Base-by-base conservation (phyloP, 225 moss, liverwort and hornwort genomes). In the Polytrichum formosum region DNA sequence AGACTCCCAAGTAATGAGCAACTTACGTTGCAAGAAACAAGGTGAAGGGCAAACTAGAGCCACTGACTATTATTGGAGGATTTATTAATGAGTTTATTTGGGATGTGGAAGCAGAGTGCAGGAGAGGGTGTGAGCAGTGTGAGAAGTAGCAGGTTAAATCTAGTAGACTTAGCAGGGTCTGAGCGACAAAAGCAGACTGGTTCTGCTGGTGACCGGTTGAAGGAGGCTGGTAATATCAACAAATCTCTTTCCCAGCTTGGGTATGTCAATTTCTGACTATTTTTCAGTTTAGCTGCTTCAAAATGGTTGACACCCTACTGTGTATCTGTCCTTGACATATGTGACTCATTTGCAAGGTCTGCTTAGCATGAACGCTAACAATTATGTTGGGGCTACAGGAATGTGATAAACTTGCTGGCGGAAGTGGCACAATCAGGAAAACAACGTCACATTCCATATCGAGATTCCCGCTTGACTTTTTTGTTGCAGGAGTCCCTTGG, bases 221-320 rank as follows among this genome's bases (percentile, higher is more conserved):
- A 98, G 74, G 98, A 98, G 79, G 98, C 98, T 75, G 98, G 98
- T 17, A 98, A 92, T 70, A 98, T 98, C 54, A 98, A 98, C 54
- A 94, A 90, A 58, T 98, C 98, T 23, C 87, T 98, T 54, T 98
- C 98, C 37, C 94, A 94, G 68, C 92, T 98, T 13, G 98, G 98
- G 78, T 94, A 92, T 4, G 72, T 68, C 67, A 80, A 33, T 26
- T 68, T 59, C 81, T 46, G 46, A 46, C 46, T 10, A 1, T 35
- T 35, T 35, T 35, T 8, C 7, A 35, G 35, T 35, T 31, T 35
- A 10, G 3, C 10, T 37, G 37, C 37, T 37, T 10, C 10, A 37
- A 37, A 37, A 37, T 37, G 37, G 35, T 35, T 35, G 35, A 35
- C 9, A 9, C 7, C 9, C 37, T 37, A 13, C 13, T 10, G 37